A percentile compares a stretch with the other conserved stretches of the same genome.
Conservation (phyloP, 2,329 filamentous ascomycete genomes). For the Diatrype stigma region DNA sequence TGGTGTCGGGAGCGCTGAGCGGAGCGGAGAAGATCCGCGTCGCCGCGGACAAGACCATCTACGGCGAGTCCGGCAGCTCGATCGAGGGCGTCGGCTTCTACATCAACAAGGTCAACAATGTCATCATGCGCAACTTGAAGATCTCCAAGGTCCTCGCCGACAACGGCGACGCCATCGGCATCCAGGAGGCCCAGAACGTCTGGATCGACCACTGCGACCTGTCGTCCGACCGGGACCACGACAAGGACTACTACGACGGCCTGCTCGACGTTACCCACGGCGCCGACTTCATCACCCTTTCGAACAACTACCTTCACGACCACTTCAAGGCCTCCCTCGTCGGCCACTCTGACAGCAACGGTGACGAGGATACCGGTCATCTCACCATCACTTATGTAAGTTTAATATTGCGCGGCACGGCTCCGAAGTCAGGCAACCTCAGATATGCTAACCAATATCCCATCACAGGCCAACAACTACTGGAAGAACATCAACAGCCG, state of each 20-base stretch:
- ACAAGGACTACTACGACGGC: constrained; percentile 69
- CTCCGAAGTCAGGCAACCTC: no score
- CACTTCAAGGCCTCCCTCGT: constrained; percentile 48
- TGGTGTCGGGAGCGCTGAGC: no score
- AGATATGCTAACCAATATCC: no score
- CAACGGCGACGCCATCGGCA: constrained; percentile 56
- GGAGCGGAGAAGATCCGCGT: no score
- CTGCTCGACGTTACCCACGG: constrained; percentile 61
- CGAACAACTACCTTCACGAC: constrained; percentile 40
- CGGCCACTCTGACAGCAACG: constrained; percentile 47
- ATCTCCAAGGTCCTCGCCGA: constrained; percentile 55
- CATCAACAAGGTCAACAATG: constrained; percentile 50
- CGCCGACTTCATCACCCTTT: constrained; percentile 55
- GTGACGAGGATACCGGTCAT: constrained; percentile 41
- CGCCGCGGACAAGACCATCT: no score
- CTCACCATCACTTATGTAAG: constrained; percentile 47
- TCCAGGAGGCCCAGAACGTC: constrained; percentile 53
- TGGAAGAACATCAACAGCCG: constrained; percentile 42
- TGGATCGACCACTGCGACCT: constrained; percentile 69
- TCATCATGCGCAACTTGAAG: constrained; percentile 60
- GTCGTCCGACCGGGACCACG: constrained; percentile 52
- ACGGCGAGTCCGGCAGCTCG: no score
- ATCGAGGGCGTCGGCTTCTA: no score
- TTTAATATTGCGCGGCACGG: no score
- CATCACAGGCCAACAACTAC: constrained; percentile 49